A percentile compares a stretch with the other conserved stretches of the same genome.
phyloP scores from a whole-genome alignment of 1,284 basidiomycete genomes.

The Apiotrichum laibachii region DNA sequence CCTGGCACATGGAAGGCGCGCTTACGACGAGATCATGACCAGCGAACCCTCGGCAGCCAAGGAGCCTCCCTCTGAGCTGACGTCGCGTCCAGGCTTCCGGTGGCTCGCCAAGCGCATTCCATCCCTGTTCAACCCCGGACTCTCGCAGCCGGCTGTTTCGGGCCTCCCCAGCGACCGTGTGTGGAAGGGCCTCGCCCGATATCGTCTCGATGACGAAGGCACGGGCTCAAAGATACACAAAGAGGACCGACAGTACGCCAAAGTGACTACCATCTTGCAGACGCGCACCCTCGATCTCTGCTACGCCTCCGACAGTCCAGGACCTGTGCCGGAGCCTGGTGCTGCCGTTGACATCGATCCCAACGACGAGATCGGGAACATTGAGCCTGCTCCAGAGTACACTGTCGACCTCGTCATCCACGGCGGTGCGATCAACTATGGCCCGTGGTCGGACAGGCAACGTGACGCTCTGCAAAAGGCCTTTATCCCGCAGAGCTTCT shows the following conservation, averaged over 20 bases:
- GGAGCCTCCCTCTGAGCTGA: slow-evolving; percentile 39
- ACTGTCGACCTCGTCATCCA: slow-evolving; percentile 77
- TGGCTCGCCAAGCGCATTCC: slow-evolving; percentile 38
- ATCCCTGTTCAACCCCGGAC: slow-evolving; percentile 39
- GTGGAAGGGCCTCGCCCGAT: slow-evolving; percentile 54
- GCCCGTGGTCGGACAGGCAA: slow-evolving; percentile 92
- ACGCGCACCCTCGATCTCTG: slow-evolving; percentile 69
- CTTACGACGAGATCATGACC: slow-evolving; percentile 60
- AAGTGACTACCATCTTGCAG: slow-evolving; percentile 77
- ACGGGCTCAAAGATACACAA: slow-evolving; percentile 2
- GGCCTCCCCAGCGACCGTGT: slow-evolving; percentile 40
- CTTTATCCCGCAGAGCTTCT: slow-evolving; percentile 78
- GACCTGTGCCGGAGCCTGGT: slow-evolving; percentile 42
- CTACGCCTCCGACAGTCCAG: slow-evolving; percentile 72
- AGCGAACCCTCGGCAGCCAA: slow-evolving; percentile 45
- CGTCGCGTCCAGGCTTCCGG: slow-evolving; percentile 41
- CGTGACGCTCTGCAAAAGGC: slow-evolving; percentile 70
- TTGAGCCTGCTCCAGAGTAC: slow-evolving; percentile 85
- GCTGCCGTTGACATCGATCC: slow-evolving; percentile 53
- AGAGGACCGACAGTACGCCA: slow-evolving; percentile 69
- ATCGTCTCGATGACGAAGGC: slow-evolving; percentile 37
- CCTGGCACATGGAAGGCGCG: slow-evolving; percentile 62
- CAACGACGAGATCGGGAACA: slow-evolving; percentile 73
- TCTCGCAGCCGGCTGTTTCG: slow-evolving; percentile 32
- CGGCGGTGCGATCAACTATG: slow-evolving; percentile 73